Base-by-base conservation (phyloP, 495 filamentous ascomycete species). In the Poronia punctata region DNA sequence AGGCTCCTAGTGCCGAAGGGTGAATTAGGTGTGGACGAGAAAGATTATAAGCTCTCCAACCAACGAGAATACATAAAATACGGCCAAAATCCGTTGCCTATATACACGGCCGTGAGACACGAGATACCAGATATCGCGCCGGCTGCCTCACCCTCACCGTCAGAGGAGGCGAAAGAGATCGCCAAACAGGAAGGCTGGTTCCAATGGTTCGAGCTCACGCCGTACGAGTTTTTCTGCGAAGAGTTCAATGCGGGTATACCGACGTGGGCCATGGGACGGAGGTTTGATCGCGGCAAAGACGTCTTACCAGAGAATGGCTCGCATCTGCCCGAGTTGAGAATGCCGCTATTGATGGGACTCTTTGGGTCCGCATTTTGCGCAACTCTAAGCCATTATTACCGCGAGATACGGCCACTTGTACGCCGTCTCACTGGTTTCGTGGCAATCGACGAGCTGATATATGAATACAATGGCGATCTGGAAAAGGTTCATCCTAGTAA, bases 351-450 rank as follows among this genome's bases (percentile, higher is more conserved):
- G 38, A 75, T 97, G 70, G 92, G 92, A 0, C 81, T 97, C 7
- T 98, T 90, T 79, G 92, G 90, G 7, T 88, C 82, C 45, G 92
- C 92, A 6, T 96, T 98, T 58, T 97, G 92, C 52, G 92, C 92
- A 0, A 95, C 92, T 0, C 68, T 98, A 2, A 85, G 80, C 18
- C 92, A 97, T 57, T 98, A 98, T 58, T 97, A 96, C 61, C 86
- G 84, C 43, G 92, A 98, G 60, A 75, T 97, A 19, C 74, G 83
- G 16, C 92, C 92, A 0, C 53, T 93, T 14, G 61, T 96, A 14
- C 76, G 74, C 45, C 78, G 78, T 12, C 68, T 94, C 18, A 70
- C 75, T 10, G 86, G 88, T 1, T 82, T 96, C 43, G 68, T 68
- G 16, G 75, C 80, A 14, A 67, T 96, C n/a, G 88, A 96, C 52